Base-by-base conservation (phyloP, 768 basidiomycete species). In the Podaxis sp. region DNA sequence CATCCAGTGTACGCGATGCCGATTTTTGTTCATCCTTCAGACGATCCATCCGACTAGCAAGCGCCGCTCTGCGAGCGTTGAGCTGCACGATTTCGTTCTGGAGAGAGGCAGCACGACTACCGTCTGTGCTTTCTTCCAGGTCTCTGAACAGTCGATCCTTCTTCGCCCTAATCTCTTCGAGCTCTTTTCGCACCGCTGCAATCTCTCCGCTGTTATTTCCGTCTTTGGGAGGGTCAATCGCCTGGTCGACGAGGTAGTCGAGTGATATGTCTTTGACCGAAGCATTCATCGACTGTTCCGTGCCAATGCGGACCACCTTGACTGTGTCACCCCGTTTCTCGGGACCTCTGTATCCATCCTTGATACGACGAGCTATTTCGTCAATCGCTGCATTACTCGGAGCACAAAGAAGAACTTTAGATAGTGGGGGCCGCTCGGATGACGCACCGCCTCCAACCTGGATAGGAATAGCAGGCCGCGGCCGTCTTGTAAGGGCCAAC, bases 351-450 rank as follows among this genome's bases (percentile, higher is more conserved):
- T 87, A 84, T n/a, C 90, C 87, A 56, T 91, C 87, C 71, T 90
- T 93, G 53, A 99, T 77, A 44, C 97, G 89, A 68, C 86, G 83
- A 6, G 93, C 92, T 17, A 99, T 88, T 77, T 99, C 97, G 70
- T 99, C 96, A 44, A 99, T 96, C 26, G 97, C 97, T 17, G 97
- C 97, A 74, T 99, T 99, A 76, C 93, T 96, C 1, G 97, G 97
- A 0, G 97, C 97, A 70, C 97, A 99, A 40, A 99, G 80, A 17
- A 99, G 83, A 48, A 99, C 80, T 71, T 90, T 87, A 13, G 84
- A 77, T 0, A 82, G 77, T 1, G 83, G 76, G 52, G 73, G 67
- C 73, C 81, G 65, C 82, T 82, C 33, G 72, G 75, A 38, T 72
- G 76, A 17, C 73, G 67, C 58, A 65, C 73, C 58, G 72, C 77